Conservation (phyloP, 2,329 filamentous ascomycete species). For the Pestalotiopsis sp. region DNA sequence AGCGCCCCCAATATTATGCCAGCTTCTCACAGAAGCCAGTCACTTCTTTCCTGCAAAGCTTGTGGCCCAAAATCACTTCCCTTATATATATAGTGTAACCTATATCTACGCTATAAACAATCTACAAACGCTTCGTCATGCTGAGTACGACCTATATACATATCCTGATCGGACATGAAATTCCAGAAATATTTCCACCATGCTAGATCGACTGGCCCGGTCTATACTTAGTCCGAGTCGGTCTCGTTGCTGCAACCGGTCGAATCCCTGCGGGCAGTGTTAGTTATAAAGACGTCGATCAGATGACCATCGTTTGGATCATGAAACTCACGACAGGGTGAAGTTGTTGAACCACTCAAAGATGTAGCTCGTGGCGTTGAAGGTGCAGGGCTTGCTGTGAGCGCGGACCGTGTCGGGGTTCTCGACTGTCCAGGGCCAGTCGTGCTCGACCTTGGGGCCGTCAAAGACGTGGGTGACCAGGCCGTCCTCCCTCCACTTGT, state of each 20-base stretch:
- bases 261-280: not conserved
- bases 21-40: too few relatives aligned
- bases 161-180: not conserved
- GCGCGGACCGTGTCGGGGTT: slow-evolving; percentile 7
- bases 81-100: not conserved
- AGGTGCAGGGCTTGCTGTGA: slow-evolving; percentile 1
- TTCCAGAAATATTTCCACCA: not conserved
- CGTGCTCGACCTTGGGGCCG: slow-evolving; percentile 10
- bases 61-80: not conserved
- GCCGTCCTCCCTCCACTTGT: slow-evolving; percentile 9
- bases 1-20: too few relatives aligned
- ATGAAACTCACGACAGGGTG: slow-evolving; percentile 2
- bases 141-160: not conserved
- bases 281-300: not conserved
- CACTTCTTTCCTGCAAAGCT: not conserved
- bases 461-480: slow-evolving; percentile 10
- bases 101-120: not conserved
- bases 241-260: not conserved
- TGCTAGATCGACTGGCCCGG: not conserved
- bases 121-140: not conserved
- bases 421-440: slow-evolving; percentile 13
- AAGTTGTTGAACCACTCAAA: slow-evolving; percentile 10
- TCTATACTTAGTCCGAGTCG: not conserved
- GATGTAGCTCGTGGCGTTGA: slow-evolving; percentile 9
- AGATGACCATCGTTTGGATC: not conserved